Evolutionary conservation across 1,284 basidiomycete genomes (phyloP).

Genomic region (Exobasidium cylindrosporum): DNA sequence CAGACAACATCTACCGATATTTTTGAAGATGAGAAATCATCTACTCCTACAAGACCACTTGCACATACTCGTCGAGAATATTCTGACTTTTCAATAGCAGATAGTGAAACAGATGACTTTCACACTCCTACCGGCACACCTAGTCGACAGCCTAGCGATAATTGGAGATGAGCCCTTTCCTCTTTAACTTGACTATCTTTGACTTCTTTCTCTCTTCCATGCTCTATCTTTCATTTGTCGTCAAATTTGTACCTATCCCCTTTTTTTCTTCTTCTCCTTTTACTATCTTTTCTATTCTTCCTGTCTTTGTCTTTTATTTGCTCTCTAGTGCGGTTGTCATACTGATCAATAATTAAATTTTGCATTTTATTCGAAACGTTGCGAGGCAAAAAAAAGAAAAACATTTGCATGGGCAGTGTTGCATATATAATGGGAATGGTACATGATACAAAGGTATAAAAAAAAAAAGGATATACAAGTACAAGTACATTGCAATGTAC

Average conservation of each 20-base stretch:
- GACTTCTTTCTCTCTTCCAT: not conserved
- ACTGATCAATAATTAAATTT: too few species aligned
- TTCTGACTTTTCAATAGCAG: not conserved
- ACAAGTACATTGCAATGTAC: not conserved
- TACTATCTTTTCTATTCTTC: too few species aligned
- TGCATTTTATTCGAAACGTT: not conserved
- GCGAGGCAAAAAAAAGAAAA: not conserved
- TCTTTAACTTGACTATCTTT: not conserved
- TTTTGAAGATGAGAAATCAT: not conserved
- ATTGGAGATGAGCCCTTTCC: not conserved
- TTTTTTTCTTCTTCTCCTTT: too few species aligned
- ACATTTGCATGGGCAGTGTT: not conserved
- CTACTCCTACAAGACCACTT: not conserved
- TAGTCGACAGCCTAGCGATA: not conserved
- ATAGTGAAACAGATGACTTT: slow-evolving; percentile 8
- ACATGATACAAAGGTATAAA: too few species aligned
- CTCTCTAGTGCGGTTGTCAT: too few species aligned
- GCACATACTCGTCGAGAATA: not conserved
- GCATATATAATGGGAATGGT: too few species aligned
- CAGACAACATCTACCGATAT: not conserved
- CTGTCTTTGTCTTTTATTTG: not conserved
- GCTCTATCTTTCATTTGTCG: not conserved
- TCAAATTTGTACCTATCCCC: not conserved
- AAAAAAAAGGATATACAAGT: not conserved
- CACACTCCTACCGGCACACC: not conserved